These are phyloP conservation scores for Epithele typhae DNA, from an alignment of 768 basidiomycete species.

Conservation along the genomic window DNA sequence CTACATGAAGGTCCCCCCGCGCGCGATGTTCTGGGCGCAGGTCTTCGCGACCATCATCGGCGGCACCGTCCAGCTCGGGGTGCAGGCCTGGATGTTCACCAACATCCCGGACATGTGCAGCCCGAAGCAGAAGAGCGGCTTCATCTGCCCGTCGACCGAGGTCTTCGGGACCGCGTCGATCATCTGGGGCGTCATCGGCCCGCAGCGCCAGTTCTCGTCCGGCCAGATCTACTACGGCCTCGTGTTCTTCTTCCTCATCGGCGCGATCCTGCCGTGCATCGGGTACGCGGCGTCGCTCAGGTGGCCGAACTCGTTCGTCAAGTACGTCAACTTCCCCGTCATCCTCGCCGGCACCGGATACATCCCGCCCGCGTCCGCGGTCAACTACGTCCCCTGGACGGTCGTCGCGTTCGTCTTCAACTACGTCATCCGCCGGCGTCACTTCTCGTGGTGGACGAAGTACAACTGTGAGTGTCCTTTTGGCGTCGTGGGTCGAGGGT, in stretches of 20 bases:
- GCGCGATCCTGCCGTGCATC: constrained; percentile 54
- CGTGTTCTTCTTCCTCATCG: constrained; percentile 77
- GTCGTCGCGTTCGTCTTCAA: constrained; percentile 78
- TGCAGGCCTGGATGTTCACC: constrained; percentile 75
- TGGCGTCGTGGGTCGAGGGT: neutral
- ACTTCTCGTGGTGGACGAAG: constrained; percentile 76
- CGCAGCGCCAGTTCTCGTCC: constrained; percentile 60
- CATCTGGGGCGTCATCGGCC: constrained; percentile 75
- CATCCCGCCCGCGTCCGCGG: constrained; percentile 84
- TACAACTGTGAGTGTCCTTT: constrained; percentile 58
- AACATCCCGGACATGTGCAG: constrained; percentile 62
- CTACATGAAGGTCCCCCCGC: constrained; percentile 69
- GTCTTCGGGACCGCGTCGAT: constrained; percentile 80
- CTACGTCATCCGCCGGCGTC: constrained; percentile 58
- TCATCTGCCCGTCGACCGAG: constrained; percentile 65
- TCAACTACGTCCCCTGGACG: constrained; percentile 84
- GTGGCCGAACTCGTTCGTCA: constrained; percentile 65
- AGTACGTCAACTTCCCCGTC: constrained; percentile 46
- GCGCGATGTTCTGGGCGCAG: constrained; percentile 69
- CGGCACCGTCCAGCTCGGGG: constrained; percentile 69
- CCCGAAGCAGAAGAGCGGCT: constrained; percentile 50
- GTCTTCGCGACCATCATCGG: constrained; percentile 64
- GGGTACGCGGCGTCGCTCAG: constrained; percentile 49
- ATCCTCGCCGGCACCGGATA: constrained; percentile 64
- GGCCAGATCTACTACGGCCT: constrained; percentile 49